Conservation (phyloP, 129 eudicot genomes). For the Flaveria sonorensis region DNA sequence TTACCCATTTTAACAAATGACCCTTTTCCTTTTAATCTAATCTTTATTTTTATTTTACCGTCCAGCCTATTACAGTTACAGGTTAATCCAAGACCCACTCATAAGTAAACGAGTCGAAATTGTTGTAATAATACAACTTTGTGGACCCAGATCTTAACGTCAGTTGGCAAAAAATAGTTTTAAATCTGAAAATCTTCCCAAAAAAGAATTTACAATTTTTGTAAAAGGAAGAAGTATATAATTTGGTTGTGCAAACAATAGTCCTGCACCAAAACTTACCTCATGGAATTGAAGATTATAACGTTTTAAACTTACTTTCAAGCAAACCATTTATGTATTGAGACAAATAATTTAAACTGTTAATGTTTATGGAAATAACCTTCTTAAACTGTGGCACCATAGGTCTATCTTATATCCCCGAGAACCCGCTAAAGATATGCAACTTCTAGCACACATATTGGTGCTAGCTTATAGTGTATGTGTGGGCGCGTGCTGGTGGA, state of each 20-base stretch:
- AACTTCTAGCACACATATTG: slow-evolving; percentile 60
- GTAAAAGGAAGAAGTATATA: too few species aligned
- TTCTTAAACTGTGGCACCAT: slow-evolving; percentile 17
- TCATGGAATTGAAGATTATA: too few species aligned
- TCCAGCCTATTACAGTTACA: neutral
- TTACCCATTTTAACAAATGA: too few species aligned
- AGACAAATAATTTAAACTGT: neutral
- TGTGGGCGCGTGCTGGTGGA: neutral
- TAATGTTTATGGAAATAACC: neutral
- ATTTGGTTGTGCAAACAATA: too few species aligned
- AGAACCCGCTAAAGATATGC: slow-evolving; percentile 81
- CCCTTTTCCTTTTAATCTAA: neutral
- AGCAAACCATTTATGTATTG: neutral
- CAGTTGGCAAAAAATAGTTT: too few species aligned
- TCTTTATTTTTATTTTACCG: neutral
- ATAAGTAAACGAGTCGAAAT: neutral
- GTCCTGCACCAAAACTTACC: too few species aligned
- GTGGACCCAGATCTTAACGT: too few species aligned
- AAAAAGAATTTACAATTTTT: too few species aligned
- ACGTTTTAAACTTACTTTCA: neutral
- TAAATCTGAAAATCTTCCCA: too few species aligned
- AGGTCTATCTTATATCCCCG: slow-evolving; percentile 81
- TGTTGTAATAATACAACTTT: neutral
- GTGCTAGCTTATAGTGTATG: slow-evolving; percentile 27
- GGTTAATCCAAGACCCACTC: neutral